phyloP scores from a whole-genome alignment of 139 green algal species.

The Tetradesmus lagerheimii region DNA sequence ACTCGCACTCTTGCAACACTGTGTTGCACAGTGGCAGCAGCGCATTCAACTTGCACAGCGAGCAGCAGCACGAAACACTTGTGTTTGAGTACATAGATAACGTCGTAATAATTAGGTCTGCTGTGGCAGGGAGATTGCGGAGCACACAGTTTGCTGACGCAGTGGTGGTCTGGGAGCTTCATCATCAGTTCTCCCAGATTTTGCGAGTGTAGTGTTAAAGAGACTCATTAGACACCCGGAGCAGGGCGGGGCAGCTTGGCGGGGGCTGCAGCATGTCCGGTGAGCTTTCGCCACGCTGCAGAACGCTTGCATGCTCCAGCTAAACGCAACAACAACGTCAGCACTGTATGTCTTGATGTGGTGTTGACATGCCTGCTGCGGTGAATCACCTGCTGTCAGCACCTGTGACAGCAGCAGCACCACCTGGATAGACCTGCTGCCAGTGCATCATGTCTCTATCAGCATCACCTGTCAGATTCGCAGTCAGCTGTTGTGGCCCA shows the following conservation, averaged over 20 bases:
- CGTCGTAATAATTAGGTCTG: too few relatives aligned
- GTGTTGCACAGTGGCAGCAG: too few relatives aligned
- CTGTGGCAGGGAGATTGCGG: background rate
- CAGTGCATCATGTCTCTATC: background rate
- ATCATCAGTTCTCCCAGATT: background rate
- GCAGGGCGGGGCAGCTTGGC: background rate
- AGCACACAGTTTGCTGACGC: background rate
- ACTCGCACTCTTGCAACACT: too few relatives aligned
- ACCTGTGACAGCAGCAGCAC: background rate
- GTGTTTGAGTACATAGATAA: too few relatives aligned
- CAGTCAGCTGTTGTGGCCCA: too few relatives aligned
- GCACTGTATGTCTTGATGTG: too few relatives aligned
- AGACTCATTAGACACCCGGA: background rate
- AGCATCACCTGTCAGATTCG: background rate
- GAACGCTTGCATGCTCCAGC: background rate
- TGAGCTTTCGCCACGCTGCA: background rate
- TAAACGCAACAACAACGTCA: too few relatives aligned
- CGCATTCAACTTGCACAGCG: too few relatives aligned
- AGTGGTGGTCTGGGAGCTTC: background rate
- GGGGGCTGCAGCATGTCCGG: background rate
- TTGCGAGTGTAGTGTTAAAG: background rate
- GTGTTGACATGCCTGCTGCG: too few relatives aligned
- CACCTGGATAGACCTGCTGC: background rate
- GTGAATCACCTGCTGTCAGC: background rate
- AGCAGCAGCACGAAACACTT: too few relatives aligned